Evolutionary conservation across 305 asterid species (phyloP).

Genomic region (Rubia peregrina): DNA sequence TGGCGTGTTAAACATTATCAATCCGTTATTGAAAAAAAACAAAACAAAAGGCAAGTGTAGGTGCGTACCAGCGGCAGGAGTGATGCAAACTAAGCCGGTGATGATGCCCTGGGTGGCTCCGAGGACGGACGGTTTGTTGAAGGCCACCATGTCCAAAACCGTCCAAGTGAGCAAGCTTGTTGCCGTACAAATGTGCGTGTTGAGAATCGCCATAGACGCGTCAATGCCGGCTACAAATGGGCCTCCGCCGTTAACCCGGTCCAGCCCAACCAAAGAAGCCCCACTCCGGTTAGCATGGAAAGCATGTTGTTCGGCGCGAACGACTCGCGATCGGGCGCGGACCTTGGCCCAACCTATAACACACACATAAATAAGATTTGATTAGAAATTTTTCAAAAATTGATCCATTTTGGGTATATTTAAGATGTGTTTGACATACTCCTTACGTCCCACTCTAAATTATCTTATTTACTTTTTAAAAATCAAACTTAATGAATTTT

Average conservation of each 20-base stretch:
- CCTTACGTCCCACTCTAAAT: too few relatives aligned
- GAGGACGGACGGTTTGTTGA: slow-evolving; percentile 57
- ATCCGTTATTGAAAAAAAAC: too few relatives aligned
- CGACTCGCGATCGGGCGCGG: slow-evolving; percentile 38
- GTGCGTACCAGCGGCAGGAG: slow-evolving; percentile 61
- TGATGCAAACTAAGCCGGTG: slow-evolving; percentile 78
- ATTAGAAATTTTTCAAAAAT: too few relatives aligned
- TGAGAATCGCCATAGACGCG: slow-evolving; percentile 59
- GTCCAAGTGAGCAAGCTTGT: slow-evolving; percentile 72
- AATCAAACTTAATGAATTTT: too few relatives aligned
- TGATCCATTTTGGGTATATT: too few relatives aligned
- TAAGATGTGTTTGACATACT: too few relatives aligned
- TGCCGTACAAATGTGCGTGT: slow-evolving; percentile 63
- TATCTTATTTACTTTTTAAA: too few relatives aligned
- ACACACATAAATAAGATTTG: too few relatives aligned
- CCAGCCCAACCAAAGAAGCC: slow-evolving; percentile 78
- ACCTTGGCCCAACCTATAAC: slow-evolving; percentile 62
- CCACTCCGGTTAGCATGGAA: slow-evolving; percentile 61
- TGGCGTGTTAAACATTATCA: too few relatives aligned
- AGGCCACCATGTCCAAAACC: slow-evolving; percentile 47
- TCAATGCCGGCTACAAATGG: slow-evolving; percentile 54
- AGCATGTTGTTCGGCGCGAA: slow-evolving; percentile 59
- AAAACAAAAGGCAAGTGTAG: too few relatives aligned
- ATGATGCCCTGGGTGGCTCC: slow-evolving; percentile 78
- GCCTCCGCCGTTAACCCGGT: slow-evolving; percentile 70